These are phyloP conservation scores for Carnegiea gigantea DNA, from an alignment of 179 eudicot species.

Conservation along the genomic window DNA sequence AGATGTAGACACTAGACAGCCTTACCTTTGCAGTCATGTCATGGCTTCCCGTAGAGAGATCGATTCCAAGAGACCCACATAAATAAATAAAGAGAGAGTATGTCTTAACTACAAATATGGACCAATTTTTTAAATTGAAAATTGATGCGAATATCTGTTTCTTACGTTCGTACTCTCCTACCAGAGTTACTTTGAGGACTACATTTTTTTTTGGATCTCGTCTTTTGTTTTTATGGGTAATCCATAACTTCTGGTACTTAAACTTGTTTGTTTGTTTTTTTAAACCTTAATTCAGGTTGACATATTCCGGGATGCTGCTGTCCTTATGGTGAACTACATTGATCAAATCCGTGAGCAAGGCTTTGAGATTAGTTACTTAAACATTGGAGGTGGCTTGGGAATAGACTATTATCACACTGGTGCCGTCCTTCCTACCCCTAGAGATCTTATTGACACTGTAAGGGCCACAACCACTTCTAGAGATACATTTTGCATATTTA, in stretches of 20 bases:
- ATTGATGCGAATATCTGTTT: neutral
- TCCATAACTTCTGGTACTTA: neutral
- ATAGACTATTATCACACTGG: slow-evolving; percentile 92
- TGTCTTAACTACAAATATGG: neutral
- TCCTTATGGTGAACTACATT: slow-evolving; percentile 84
- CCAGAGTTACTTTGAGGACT: neutral
- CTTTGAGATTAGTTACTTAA: slow-evolving; percentile 79
- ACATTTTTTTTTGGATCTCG: neutral
- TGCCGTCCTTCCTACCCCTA: slow-evolving; percentile 88
- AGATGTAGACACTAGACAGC: no score
- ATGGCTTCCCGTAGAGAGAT: no score
- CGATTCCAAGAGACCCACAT: no score
- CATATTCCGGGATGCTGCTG: slow-evolving; percentile 95
- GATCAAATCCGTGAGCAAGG: slow-evolving; percentile 92
- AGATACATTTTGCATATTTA: neutral
- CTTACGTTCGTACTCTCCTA: neutral
- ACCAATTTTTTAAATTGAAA: neutral
- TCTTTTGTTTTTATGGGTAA: neutral
- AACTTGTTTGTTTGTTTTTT: neutral
- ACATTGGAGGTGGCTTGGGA: slow-evolving; percentile 98
- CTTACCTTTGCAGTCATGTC: no score
- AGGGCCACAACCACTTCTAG: slow-evolving; percentile 21
- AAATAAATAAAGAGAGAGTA: neutral
- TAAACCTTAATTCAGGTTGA: slow-evolving; percentile 56
- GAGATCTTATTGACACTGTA: slow-evolving; percentile 88